Conservation (phyloP, 2,329 filamentous ascomycete species). For the Penicillium sp. region DNA sequence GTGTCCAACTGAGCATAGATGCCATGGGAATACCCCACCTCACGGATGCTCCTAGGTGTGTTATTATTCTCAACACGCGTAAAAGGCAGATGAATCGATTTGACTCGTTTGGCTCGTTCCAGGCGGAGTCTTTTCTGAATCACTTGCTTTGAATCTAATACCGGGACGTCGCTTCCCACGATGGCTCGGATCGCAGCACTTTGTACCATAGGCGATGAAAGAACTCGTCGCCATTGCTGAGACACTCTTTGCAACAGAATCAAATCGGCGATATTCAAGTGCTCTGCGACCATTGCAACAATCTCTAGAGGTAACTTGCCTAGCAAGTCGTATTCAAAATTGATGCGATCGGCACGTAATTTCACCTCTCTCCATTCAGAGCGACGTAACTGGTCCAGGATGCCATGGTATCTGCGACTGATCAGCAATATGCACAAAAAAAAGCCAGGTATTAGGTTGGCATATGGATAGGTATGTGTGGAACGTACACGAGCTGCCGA, state of each 20-base stretch:
- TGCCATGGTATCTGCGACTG: constrained; percentile 25
- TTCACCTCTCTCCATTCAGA: constrained; percentile 36
- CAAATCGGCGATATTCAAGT: constrained; percentile 30
- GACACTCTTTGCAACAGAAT: constrained; percentile 34
- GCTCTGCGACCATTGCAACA: constrained; percentile 25
- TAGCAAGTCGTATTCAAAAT: constrained; percentile 36
- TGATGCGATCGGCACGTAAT: constrained; percentile 16
- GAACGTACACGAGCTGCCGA: constrained; percentile 21
- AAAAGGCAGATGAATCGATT: neutral
- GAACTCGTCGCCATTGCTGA: constrained; percentile 30
- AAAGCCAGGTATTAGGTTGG: neutral
- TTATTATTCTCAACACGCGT: neutral
- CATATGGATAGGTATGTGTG: neutral
- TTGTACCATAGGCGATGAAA: constrained; percentile 28
- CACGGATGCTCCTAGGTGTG: neutral
- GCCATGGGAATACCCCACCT: constrained; percentile 4
- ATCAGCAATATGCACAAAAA: neutral
- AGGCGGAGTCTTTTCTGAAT: constrained; percentile 24
- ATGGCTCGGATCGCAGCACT: constrained; percentile 17
- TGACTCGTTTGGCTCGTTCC: constrained; percentile 25
- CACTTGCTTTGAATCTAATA: constrained; percentile 12
- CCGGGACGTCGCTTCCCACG: neutral
- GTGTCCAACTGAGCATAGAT: constrained; percentile 13
- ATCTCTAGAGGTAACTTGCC: constrained; percentile 34
- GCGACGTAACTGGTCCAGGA: constrained; percentile 28